Evolutionary conservation across 2,329 filamentous ascomycete genomes (phyloP), one percentile per base, ranked within the genome.

Genomic region (Penicillium sclerotiorum): DNA sequence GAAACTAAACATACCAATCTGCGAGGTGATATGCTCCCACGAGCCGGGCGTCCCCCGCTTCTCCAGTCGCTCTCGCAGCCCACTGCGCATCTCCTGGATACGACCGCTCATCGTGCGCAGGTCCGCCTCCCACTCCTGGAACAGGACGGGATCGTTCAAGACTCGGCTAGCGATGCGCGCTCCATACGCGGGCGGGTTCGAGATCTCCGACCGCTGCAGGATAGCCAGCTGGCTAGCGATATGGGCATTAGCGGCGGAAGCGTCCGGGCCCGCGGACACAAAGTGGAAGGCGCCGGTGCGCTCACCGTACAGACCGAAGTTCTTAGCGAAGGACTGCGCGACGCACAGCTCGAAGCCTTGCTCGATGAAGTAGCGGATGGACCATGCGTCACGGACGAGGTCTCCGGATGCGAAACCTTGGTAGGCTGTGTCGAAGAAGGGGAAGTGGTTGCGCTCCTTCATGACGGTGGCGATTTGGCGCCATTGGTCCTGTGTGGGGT

Each of bases 1-100:
- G 49, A 95, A 99, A 72, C 87, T 93, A 77, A 99, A 99, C 94
- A 99, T 99, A 77, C 94, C 94, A 68, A 99, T 99, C 81, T 99
- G 94, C 65, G 95, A 89, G 13, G 92, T 96, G 70, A 99, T 95
- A 76, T 99, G 94, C 67, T 92, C 90, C 94, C 94, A 99, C 12
- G 83, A 88, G 25, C 93, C 93, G 0, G 93, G 93, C 0, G 94
- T 96, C 23, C 83, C 84, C 52, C 93, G 81, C 66, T 86, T 84
- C 75, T 97, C 93, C 9, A 99, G 83, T 73, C 92, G 90, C 48
- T 77, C 75, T 43, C 90, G 83, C 61, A 99, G 77, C 3, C 82
- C 84, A 65, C 84, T 84, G 57, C 94, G 86, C 94, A 97, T 99
- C 67, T 84, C 82, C 59, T 89, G 93, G 77, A 99, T 99, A 56